These are phyloP conservation scores for Paramecium primaurelia DNA, from an alignment of 73 alveolate genomes.

Conservation along the genomic window DNA sequence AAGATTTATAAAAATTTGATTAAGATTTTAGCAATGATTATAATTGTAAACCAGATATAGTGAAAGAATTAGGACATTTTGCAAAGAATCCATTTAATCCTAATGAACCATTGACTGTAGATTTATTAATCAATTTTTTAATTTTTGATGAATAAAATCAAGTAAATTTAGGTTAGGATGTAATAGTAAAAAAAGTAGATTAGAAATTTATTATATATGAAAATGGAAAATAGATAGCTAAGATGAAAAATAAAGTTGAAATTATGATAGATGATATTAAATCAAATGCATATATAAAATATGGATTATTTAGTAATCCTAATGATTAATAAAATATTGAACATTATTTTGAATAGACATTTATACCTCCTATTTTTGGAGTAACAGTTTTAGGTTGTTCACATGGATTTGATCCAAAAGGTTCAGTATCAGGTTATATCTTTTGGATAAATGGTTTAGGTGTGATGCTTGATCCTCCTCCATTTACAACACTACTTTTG, in stretches of 20 bases:
- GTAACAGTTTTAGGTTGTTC: conserved; percentile 52
- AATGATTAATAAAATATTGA: not conserved
- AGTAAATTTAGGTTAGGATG: not conserved
- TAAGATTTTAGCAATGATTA: conserved; percentile 15
- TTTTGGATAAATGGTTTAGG: conserved; percentile 57
- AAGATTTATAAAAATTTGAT: not conserved
- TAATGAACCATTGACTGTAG: conserved; percentile 22
- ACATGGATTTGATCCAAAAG: conserved; percentile 61
- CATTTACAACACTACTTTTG: conserved; percentile 9
- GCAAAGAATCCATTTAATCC: conserved; percentile 53
- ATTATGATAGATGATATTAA: not conserved
- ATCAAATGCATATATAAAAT: conserved; percentile 20
- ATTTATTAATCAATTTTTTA: conserved; percentile 15
- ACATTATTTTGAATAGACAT: not conserved
- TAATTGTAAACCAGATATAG: not conserved
- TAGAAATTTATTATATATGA: not conserved
- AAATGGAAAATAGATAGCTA: conserved; percentile 29
- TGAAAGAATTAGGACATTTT: conserved; percentile 23
- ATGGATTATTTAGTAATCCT: not conserved
- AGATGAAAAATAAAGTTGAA: conserved; percentile 31
- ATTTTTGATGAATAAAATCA: conserved; percentile 30
- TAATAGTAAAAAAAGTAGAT: not conserved
- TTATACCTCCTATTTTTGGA: conserved; percentile 47
- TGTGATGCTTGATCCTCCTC: conserved; percentile 59
- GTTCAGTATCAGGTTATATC: conserved; percentile 39